phyloP scores from a whole-genome alignment of 1,284 basidiomycete species.

The Pisolithus thermaeus region DNA sequence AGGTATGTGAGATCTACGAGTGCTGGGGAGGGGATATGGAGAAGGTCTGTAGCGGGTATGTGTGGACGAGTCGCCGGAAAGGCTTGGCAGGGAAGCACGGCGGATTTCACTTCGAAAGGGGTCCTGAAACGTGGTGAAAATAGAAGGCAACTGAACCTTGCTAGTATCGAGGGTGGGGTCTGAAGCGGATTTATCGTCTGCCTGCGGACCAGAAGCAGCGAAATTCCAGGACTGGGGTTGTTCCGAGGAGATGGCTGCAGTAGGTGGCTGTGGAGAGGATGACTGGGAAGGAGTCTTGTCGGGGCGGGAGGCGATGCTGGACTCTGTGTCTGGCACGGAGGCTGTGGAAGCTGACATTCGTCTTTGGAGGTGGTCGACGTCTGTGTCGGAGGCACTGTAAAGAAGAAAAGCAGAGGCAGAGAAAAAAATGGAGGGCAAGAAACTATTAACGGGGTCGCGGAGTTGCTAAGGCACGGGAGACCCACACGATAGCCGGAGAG shows the following conservation, averaged over 20 bases:
- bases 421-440: slow-evolving; percentile 12
- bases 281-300: slow-evolving; percentile 56
- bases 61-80: slow-evolving; percentile 46
- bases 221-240: slow-evolving; percentile 32
- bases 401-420: slow-evolving; percentile 4
- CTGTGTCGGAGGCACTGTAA: slow-evolving; percentile 33
- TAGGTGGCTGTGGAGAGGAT: slow-evolving; percentile 47
- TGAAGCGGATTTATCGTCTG: slow-evolving; percentile 28
- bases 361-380: slow-evolving; percentile 46
- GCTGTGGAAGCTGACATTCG: slow-evolving; percentile 60
- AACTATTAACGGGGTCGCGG: slow-evolving; percentile 18
- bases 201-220: slow-evolving; percentile 19
- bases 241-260: slow-evolving; percentile 28
- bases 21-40: slow-evolving; percentile 42
- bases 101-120: slow-evolving; percentile 50
- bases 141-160: slow-evolving; percentile 67
- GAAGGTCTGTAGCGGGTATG: slow-evolving; percentile 35
- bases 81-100: slow-evolving; percentile 58
- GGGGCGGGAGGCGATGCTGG: slow-evolving; percentile 47
- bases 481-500: slow-evolving; percentile 46
- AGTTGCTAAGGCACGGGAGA: slow-evolving; percentile 17
- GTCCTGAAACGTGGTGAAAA: slow-evolving; percentile 64
- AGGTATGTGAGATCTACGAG: slow-evolving; percentile 41
- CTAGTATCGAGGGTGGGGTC: slow-evolving; percentile 34
- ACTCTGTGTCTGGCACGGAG: slow-evolving; percentile 59